Evolutionary conservation across 345 rosid species (phyloP).

Genomic region (Eucalyptus pauciflora): DNA sequence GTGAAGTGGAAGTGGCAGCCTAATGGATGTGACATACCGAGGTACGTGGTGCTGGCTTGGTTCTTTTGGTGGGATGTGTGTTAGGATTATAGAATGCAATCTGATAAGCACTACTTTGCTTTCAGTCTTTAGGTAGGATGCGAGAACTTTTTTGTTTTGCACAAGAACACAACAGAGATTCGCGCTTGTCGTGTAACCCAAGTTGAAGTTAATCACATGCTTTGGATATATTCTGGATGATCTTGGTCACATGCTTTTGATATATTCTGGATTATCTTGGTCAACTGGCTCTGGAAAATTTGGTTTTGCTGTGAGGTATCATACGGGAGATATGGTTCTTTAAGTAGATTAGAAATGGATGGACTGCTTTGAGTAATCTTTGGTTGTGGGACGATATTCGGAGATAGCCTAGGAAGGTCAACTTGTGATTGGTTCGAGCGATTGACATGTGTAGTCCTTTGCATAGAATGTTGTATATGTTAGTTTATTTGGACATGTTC

Average conservation of each 20-base stretch:
- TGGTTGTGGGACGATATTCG: neutral
- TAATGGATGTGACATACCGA: slow-evolving; percentile 56
- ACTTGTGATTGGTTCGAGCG: neutral
- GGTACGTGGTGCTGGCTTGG: slow-evolving; percentile 13
- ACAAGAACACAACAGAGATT: neutral
- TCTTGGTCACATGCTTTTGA: neutral
- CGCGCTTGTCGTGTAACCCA: neutral
- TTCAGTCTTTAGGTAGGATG: neutral
- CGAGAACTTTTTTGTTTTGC: neutral
- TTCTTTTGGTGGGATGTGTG: neutral
- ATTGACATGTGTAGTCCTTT: neutral
- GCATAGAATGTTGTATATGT: neutral
- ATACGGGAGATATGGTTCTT: neutral
- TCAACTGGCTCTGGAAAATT: neutral
- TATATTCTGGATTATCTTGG: neutral
- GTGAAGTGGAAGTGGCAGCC: slow-evolving; percentile 87
- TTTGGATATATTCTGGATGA: neutral
- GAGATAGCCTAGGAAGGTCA: neutral
- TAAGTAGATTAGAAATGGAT: neutral
- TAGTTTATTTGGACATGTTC: neutral
- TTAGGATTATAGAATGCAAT: neutral
- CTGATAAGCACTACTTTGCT: neutral
- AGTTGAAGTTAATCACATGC: neutral
- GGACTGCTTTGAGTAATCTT: neutral
- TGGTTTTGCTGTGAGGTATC: neutral